These are phyloP conservation scores for Cadophora malorum DNA, from an alignment of 2,329 filamentous ascomycete species.

Conservation along the genomic window DNA sequence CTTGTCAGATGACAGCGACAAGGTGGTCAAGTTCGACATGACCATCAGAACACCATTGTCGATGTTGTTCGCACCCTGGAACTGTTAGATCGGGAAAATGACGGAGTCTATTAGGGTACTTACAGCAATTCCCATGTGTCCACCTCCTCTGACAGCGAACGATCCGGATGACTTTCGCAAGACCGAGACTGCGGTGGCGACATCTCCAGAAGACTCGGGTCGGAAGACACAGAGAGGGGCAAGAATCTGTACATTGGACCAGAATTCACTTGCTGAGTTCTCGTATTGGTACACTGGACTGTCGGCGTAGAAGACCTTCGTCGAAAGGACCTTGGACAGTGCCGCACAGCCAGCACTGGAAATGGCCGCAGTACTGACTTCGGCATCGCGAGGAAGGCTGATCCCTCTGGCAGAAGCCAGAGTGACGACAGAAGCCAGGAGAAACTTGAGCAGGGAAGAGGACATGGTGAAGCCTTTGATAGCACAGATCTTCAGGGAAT, in stretches of 20 bases:
- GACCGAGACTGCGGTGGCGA: background rate
- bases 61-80: slow-evolving; percentile 15
- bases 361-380: background rate
- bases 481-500: slow-evolving; percentile 3
- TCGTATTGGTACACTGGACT: slow-evolving; percentile 14
- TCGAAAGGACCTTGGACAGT: background rate
- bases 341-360: slow-evolving; percentile 7
- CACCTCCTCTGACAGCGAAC: slow-evolving; percentile 19
- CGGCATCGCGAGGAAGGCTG: background rate
- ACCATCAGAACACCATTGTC: slow-evolving; percentile 23
- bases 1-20: slow-evolving; percentile 7
- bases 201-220: slow-evolving; percentile 9
- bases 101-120: background rate
- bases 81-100: background rate
- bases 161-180: background rate
- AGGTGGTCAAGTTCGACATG: slow-evolving; percentile 8
- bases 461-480: background rate
- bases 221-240: slow-evolving; percentile 15
- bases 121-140: slow-evolving; percentile 22
- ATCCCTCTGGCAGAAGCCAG: background rate
- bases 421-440: background rate
- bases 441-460: background rate
- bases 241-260: slow-evolving; percentile 15
- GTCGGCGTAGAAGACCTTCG: slow-evolving; percentile 10
- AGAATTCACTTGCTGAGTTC: slow-evolving; percentile 19